A percentile compares a stretch with the other conserved stretches of the same genome.
phyloP scores from a whole-genome alignment of 2,329 filamentous ascomycete genomes.

The Colletotrichum higginsianum region DNA sequence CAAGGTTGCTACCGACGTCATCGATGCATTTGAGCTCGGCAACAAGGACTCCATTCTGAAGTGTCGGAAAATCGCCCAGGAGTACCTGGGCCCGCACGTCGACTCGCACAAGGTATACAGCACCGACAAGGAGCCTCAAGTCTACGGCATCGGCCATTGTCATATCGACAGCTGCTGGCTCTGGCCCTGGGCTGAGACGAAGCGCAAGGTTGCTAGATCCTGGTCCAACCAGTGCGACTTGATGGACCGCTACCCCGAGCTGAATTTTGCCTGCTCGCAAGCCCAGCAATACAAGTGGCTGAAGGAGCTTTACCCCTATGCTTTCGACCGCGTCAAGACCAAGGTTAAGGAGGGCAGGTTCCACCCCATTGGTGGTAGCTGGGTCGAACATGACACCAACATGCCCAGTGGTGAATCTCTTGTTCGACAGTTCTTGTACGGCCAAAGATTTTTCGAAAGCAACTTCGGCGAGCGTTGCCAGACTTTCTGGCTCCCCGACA shows the following conservation, averaged over 20 bases:
- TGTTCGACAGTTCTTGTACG: slow-evolving; percentile 94
- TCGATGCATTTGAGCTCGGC: slow-evolving; percentile 89
- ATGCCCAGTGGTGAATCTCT: slow-evolving; percentile 96
- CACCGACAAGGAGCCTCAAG: slow-evolving; percentile 79
- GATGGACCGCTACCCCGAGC: slow-evolving; percentile 94
- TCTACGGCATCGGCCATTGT: slow-evolving; percentile 94
- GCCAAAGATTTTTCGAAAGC: slow-evolving; percentile 94
- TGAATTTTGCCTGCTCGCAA: slow-evolving; percentile 92
- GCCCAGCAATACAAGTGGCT: slow-evolving; percentile 99
- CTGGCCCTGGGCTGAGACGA: slow-evolving; percentile 98
- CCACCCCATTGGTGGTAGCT: slow-evolving; percentile 95
- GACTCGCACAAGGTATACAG: slow-evolving; percentile 90
- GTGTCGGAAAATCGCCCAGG: slow-evolving; percentile 85
- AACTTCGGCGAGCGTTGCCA: slow-evolving; percentile 89
- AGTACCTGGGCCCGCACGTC: slow-evolving; percentile 85
- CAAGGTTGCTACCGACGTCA: slow-evolving; percentile 87
- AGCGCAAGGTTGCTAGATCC: slow-evolving; percentile 93
- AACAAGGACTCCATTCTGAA: slow-evolving; percentile 83
- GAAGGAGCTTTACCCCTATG: slow-evolving; percentile 87
- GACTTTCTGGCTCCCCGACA: slow-evolving; percentile 98
- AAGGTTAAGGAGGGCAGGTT: slow-evolving; percentile 94
- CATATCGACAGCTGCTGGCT: slow-evolving; percentile 99
- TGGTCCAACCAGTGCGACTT: slow-evolving; percentile 98
- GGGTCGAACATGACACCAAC: slow-evolving; percentile 99
- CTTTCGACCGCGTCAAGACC: slow-evolving; percentile 90